Conservation (phyloP, 2,329 filamentous ascomycete species). For the Thermothelomyces thermophilus region DNA sequence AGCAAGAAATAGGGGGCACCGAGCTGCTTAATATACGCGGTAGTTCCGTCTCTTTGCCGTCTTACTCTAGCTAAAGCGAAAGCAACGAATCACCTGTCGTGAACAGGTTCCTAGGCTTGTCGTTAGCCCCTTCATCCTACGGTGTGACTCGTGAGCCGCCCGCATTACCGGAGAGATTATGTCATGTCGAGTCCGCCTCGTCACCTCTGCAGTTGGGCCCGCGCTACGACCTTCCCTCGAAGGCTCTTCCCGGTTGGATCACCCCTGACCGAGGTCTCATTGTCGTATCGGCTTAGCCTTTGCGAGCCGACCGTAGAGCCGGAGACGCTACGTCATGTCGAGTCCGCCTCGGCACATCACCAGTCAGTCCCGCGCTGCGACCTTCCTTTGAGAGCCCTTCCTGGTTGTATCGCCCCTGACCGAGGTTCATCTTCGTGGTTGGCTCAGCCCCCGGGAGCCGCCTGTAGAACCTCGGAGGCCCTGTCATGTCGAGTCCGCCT, state of each 20-base stretch:
- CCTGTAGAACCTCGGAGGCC: not conserved
- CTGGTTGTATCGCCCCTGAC: conserved; percentile 2
- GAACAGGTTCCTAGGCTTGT: not conserved
- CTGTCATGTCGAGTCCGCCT: conserved; percentile 1
- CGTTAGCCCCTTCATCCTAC: not conserved
- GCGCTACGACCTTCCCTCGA: not conserved
- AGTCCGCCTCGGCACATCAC: not conserved
- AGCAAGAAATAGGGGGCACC: conserved; percentile 1
- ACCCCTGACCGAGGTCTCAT: not conserved
- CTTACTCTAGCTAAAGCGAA: not conserved
- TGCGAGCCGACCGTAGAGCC: not conserved
- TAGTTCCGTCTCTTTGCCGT: conserved; percentile 1
- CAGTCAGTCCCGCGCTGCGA: not conserved
- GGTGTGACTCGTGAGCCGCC: conserved; percentile 1
- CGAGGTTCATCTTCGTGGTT: not conserved
- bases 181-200: conserved; percentile 3
- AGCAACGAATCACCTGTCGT: not conserved
- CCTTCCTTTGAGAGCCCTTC: conserved; percentile 1
- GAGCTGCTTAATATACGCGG: conserved; percentile 2
- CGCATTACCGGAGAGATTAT: not conserved
- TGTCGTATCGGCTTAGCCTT: not conserved
- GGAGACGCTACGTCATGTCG: conserved; percentile 2
- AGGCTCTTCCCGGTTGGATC: not conserved
- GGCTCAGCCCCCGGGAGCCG: conserved; percentile 2
- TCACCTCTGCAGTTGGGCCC: conserved; percentile 1